Conservation (phyloP, 208 protist genomes). For the Trypanosoma avium region DNA sequence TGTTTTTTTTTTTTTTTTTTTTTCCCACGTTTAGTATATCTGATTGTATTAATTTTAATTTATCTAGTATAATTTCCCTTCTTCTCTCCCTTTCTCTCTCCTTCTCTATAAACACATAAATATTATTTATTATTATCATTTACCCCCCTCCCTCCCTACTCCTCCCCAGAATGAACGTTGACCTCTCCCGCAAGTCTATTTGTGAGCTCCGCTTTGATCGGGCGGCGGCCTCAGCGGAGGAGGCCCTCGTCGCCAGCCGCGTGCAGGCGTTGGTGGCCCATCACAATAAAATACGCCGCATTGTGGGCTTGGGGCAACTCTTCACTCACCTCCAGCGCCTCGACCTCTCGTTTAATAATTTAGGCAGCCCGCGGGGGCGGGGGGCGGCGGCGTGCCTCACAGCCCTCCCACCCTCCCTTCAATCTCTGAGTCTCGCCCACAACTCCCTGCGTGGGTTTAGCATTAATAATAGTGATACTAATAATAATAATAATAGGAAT, state of each 20-base stretch:
- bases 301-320: constrained; percentile 50
- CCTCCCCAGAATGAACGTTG: constrained; percentile 85
- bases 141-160: too few species aligned
- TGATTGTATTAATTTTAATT: constrained; percentile 1
- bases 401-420: constrained; percentile 59
- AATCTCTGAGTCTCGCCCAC: constrained; percentile 65
- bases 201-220: constrained; percentile 66
- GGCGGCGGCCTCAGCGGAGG: constrained; percentile 38
- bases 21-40: constrained; percentile 1
- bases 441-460: too few species aligned
- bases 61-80: background rate
- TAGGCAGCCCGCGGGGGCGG: too few species aligned
- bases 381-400: constrained; percentile 50
- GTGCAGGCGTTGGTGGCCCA: constrained; percentile 42
- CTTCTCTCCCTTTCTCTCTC: background rate
- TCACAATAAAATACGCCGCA: constrained; percentile 55
- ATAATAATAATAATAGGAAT: too few species aligned
- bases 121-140: background rate
- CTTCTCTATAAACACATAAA: constrained; percentile 8
- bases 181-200: constrained; percentile 63
- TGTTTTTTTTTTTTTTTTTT: background rate
- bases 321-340: constrained; percentile 65
- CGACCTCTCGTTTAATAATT: constrained; percentile 62
- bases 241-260: constrained; percentile 44
- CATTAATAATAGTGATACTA: too few species aligned